Percentiles rank a stretch among this genome's conserved stretches.
Evolutionary conservation across 106 monocot genomes (phyloP).

Genomic region (Dactylorhiza incarnata): DNA sequence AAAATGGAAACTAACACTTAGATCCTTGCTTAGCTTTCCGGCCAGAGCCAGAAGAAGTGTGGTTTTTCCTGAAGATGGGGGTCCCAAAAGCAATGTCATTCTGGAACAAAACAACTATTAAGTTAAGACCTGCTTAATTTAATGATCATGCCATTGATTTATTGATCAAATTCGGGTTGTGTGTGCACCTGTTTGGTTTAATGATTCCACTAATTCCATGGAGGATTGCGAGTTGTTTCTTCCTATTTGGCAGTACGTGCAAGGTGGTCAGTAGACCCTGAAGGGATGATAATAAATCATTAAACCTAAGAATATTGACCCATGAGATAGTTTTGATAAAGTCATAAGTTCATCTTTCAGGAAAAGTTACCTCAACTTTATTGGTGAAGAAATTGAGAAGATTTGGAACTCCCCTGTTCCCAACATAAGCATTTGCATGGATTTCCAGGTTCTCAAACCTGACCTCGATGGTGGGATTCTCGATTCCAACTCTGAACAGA

Average conservation of each 20-base stretch:
- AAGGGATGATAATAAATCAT: neutral
- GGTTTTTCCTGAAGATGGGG: conserved; percentile 61
- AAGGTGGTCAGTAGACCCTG: conserved; percentile 20
- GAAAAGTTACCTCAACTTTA: conserved; percentile 10
- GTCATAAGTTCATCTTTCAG: neutral
- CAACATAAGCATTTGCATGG: conserved; percentile 31
- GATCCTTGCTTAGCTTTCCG: conserved; percentile 25
- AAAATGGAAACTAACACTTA: conserved; percentile 6
- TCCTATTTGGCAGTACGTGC: conserved; percentile 34
- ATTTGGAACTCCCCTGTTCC: conserved; percentile 17
- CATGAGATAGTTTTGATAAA: neutral
- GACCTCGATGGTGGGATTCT: conserved; percentile 38
- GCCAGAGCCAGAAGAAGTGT: conserved; percentile 43
- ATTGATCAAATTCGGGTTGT: neutral
- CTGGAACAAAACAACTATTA: conserved; percentile 13
- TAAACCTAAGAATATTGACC: neutral
- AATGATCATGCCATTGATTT: neutral
- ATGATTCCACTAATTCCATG: conserved; percentile 40
- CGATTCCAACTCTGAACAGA: conserved; percentile 18
- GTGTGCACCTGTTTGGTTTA: conserved; percentile 28
- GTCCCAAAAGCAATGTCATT: conserved; percentile 60
- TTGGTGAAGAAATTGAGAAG: conserved; percentile 19
- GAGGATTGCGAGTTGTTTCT: conserved; percentile 28
- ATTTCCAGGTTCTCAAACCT: conserved; percentile 41
- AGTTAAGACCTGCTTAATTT: neutral